Conservation (phyloP, 495 filamentous ascomycete species). For the Penicillium parvum region DNA sequence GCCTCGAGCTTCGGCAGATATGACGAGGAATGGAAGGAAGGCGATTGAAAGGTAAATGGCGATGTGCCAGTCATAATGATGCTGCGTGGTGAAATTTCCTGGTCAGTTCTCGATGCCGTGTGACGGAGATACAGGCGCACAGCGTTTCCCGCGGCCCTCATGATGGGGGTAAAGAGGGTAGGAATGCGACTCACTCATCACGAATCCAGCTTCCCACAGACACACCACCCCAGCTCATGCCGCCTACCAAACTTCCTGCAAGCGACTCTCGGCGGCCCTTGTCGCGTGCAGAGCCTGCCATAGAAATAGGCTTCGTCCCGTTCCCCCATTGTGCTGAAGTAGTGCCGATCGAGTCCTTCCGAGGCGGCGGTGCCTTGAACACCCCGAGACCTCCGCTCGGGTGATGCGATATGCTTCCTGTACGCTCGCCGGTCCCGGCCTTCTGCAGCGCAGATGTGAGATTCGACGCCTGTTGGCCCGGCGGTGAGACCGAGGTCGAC, state of each 20-base stretch:
- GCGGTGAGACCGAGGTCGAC: constrained; percentile 56
- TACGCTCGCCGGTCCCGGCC: constrained; percentile 37
- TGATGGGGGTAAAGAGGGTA: no score
- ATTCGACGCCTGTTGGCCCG: constrained; percentile 57
- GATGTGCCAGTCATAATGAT: constrained; percentile 97
- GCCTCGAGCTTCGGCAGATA: constrained; percentile 97
- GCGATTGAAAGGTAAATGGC: constrained; percentile 83
- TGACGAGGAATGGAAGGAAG: constrained; percentile 94
- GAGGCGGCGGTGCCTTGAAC: constrained; percentile 50
- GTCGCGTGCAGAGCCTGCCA: constrained; percentile 71
- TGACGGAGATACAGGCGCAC: constrained; percentile 15
- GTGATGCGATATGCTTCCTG: constrained; percentile 39
- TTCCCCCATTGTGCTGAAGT: constrained; percentile 56
- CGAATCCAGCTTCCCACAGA: constrained; percentile 96
- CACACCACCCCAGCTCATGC: constrained; percentile 97
- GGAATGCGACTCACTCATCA: constrained; percentile 77
- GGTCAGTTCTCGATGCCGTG: constrained; percentile 28
- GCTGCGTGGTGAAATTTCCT: constrained; percentile 44
- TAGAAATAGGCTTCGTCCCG: constrained; percentile 81
- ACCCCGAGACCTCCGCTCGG: constrained; percentile 50
- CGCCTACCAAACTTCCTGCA: constrained; percentile 80
- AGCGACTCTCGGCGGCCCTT: constrained; percentile 76
- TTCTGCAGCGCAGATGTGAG: constrained; percentile 58
- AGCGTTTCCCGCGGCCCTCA: constrained; percentile 3
- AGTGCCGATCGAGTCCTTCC: constrained; percentile 68